Evolutionary conservation across 2,329 filamentous ascomycete species (phyloP).

Genomic region (Colletotrichum gloeosporioides): DNA sequence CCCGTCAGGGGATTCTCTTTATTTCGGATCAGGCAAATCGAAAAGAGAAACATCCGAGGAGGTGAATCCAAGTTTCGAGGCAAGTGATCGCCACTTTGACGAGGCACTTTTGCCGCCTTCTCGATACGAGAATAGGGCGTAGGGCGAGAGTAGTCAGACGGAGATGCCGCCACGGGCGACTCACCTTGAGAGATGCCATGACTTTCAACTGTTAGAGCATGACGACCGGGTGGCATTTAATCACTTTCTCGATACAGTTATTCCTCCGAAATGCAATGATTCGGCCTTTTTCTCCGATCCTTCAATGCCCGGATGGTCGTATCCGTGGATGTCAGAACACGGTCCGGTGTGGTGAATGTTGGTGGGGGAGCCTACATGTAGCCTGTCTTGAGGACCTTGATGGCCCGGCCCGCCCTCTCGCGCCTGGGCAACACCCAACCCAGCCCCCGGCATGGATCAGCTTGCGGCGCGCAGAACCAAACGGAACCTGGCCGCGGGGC

Average conservation of each 20-base stretch:
- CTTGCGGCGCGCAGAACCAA: background rate
- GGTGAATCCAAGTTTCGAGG: background rate
- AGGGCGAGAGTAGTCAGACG: background rate
- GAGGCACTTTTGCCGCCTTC: background rate
- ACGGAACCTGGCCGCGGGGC: background rate
- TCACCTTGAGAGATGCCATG: background rate
- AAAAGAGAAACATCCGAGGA: background rate
- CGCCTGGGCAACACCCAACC: background rate
- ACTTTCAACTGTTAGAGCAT: background rate
- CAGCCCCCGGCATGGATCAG: background rate
- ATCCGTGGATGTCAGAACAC: background rate
- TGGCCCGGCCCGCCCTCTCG: constrained; percentile 15
- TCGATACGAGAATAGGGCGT: background rate
- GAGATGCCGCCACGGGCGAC: background rate
- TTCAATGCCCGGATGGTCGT: background rate
- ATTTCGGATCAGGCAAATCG: background rate
- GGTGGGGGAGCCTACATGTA: background rate
- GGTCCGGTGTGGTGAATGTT: background rate
- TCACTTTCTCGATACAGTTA: background rate
- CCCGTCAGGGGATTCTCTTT: fast-evolving
- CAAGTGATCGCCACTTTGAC: background rate
- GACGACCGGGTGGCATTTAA: background rate
- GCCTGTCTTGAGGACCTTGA: constrained; percentile 9
- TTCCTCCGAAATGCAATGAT: background rate
- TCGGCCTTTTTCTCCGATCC: background rate